These are phyloP conservation scores for Fusarium zealandicum DNA, from an alignment of 2,329 filamentous ascomycete species.

Conservation along the genomic window DNA sequence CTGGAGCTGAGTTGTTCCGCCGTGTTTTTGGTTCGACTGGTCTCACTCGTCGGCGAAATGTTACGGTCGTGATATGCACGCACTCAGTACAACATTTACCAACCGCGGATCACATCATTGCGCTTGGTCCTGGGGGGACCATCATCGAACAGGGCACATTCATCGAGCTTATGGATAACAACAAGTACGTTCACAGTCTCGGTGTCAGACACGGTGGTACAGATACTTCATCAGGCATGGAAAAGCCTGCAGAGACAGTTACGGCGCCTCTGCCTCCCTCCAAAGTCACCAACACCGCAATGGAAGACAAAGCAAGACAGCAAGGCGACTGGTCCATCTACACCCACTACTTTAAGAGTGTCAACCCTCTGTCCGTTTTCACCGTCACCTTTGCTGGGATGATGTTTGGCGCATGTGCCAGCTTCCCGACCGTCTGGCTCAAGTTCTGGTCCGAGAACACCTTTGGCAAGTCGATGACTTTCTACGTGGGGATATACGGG, in stretches of 20 bases:
- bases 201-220: slow-evolving; percentile 40
- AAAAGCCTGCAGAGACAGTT: not conserved
- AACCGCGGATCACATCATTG: slow-evolving; percentile 56
- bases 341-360: slow-evolving; percentile 45
- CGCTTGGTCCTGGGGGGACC: slow-evolving; percentile 50
- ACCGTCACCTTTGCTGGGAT: slow-evolving; percentile 33
- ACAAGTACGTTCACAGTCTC: slow-evolving; percentile 50
- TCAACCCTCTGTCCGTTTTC: slow-evolving; percentile 28
- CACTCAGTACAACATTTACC: slow-evolving; percentile 45
- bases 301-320: slow-evolving; percentile 41
- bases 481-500: slow-evolving; percentile 45
- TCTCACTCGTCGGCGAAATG: slow-evolving; percentile 47
- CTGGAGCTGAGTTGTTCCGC: slow-evolving; percentile 53
- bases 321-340: slow-evolving; percentile 47
- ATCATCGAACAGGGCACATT: slow-evolving; percentile 52
- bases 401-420: slow-evolving; percentile 39
- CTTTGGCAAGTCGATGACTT: slow-evolving; percentile 31
- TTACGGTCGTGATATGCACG: slow-evolving; percentile 52
- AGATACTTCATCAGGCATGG: not conserved
- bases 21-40: slow-evolving; percentile 52
- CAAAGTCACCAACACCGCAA: not conserved
- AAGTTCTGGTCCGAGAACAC: slow-evolving; percentile 50
- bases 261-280: not conserved
- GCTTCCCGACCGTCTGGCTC: slow-evolving; percentile 50
- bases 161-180: slow-evolving; percentile 39